Base-by-base conservation (phyloP, 73 alveolate genomes). In the Paramecium bursaria region DNA sequence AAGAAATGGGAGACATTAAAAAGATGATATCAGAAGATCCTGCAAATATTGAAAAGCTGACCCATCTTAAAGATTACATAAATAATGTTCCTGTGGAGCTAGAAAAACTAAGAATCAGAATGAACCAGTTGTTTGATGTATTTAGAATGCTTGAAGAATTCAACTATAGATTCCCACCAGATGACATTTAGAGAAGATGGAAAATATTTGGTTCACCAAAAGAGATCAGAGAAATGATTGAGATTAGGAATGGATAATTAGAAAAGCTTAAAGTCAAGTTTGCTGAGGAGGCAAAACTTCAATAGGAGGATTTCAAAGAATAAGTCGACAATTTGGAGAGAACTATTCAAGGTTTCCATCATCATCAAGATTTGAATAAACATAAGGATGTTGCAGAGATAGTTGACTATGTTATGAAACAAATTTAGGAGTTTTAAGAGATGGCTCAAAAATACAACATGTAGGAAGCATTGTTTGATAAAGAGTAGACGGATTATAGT, bases 121-220 rank as follows among this genome's bases (percentile, higher is more conserved):
- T 96, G 46, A 86, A 86, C 4, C 86, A 93, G 55, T 94, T 96
- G 67, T 94, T 93, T 89, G 95, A 87, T 42, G 92, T 95, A 19
- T 97, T 94, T 87, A 89, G 90, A 33, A 90, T 96, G 50, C 93
- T 96, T 50, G 99, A 97, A 67, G 98, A 94, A 74, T 97, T 95
- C 90, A 94, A 95, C 86, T 96, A 90, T 49, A 96, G 96, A 86
- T 97, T 97, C 87, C 91, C 98, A 46, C 75, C 82, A 46, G 92
- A 92, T 61, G 99, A 97, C 86, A 77, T 94, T 46, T 95, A 97
- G 61, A 93, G 94, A 73, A 97, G 97, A 88, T 96, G 98, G 99
- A 92, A 91, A 61, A 88, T 97, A 61, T 95, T 91, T 92, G 98
- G 99, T 42, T 95, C 96, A 4, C 99, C 99, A 23, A 93, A 95